phyloP scores from a whole-genome alignment of 805 yeast genomes.

The Schwanniomyces sp. region DNA sequence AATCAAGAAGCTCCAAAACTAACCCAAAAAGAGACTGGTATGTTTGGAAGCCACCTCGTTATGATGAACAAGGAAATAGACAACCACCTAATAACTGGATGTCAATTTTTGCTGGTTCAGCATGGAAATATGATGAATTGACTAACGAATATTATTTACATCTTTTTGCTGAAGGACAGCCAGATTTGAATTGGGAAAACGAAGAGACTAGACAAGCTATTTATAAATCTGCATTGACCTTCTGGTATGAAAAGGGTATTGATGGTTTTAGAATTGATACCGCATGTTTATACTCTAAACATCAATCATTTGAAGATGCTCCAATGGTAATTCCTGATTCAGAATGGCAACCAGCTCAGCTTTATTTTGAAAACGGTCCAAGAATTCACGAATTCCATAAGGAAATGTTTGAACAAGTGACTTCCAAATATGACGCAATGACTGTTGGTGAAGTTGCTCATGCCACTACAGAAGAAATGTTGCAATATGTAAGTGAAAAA shows the following conservation, averaged over 20 bases:
- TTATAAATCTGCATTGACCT: slow-evolving; percentile 47
- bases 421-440: slow-evolving; percentile 49
- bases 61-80: slow-evolving; percentile 47
- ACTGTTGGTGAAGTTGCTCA: slow-evolving; percentile 61
- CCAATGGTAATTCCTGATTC: slow-evolving; percentile 43
- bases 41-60: slow-evolving; percentile 53
- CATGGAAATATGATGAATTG: slow-evolving; percentile 56
- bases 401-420: slow-evolving; percentile 45
- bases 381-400: slow-evolving; percentile 58
- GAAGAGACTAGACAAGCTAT: slow-evolving; percentile 36
- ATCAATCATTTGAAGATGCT: slow-evolving; percentile 45
- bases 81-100: slow-evolving; percentile 60
- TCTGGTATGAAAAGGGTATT: slow-evolving; percentile 56
- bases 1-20: slow-evolving; percentile 49
- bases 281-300: slow-evolving; percentile 53
- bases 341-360: slow-evolving; percentile 39
- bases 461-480: slow-evolving; percentile 39
- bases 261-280: slow-evolving; percentile 63
- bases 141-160: slow-evolving; percentile 57
- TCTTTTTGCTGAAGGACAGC: slow-evolving; percentile 54
- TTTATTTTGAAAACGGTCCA: slow-evolving; percentile 46
- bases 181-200: slow-evolving; percentile 65
- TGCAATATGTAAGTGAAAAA: slow-evolving; percentile 42
- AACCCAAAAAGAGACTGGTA: slow-evolving; percentile 64
- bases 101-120: slow-evolving; percentile 52